Percentiles rank a stretch among this genome's conserved stretches.
Evolutionary conservation across 1,139 yeast species (phyloP).

Genomic region (Saccharomyces hybrid): DNA sequence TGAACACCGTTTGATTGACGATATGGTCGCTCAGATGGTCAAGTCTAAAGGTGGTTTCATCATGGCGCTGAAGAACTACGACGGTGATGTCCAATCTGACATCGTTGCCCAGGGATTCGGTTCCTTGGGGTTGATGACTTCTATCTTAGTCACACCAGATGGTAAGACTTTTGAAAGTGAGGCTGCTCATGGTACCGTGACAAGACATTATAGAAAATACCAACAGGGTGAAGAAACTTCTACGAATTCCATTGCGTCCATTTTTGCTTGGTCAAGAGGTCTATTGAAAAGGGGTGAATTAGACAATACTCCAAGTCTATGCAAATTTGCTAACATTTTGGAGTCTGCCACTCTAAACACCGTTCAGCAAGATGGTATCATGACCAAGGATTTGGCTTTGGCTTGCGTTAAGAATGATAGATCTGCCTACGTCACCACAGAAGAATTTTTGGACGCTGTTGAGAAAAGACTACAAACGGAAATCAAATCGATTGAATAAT

Average conservation of each 20-base stretch:
- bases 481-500: slow-evolving; percentile 19
- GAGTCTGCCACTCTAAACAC: slow-evolving; percentile 67
- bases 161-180: slow-evolving; percentile 77
- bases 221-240: slow-evolving; percentile 81
- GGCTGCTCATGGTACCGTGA: slow-evolving; percentile 85
- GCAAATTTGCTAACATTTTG: slow-evolving; percentile 54
- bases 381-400: slow-evolving; percentile 79
- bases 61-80: slow-evolving; percentile 78
- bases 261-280: slow-evolving; percentile 85
- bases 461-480: slow-evolving; percentile 36
- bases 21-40: slow-evolving; percentile 85
- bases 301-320: slow-evolving; percentile 64
- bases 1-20: slow-evolving; percentile 78
- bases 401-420: slow-evolving; percentile 62
- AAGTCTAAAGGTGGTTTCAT: slow-evolving; percentile 78
- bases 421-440: slow-evolving; percentile 62
- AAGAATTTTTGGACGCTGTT: slow-evolving; percentile 68
- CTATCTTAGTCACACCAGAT: slow-evolving; percentile 77
- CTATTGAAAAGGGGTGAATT: slow-evolving; percentile 71
- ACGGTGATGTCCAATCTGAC: slow-evolving; percentile 81
- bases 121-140: slow-evolving; percentile 76
- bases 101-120: slow-evolving; percentile 86
- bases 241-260: slow-evolving; percentile 77
- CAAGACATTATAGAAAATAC: slow-evolving; percentile 78
- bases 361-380: slow-evolving; percentile 62